Conservation (phyloP, 129 eudicot species). For the Ambrosia trifida region DNA sequence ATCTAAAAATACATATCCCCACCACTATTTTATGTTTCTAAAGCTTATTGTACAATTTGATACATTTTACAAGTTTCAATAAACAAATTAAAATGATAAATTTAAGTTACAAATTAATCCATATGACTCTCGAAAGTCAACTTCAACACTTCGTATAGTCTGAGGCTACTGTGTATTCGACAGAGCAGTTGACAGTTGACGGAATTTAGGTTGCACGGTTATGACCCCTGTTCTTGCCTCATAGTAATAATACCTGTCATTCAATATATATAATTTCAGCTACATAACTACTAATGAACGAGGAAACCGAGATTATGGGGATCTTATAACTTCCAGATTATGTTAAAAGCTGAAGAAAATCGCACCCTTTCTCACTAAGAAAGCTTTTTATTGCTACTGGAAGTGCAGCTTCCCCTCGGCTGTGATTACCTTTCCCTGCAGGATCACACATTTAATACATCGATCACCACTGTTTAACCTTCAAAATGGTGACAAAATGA, state of each 20-base stretch:
- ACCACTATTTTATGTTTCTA: conserved; percentile 14
- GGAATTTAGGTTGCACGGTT: conserved; percentile 71
- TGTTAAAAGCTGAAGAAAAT: not conserved
- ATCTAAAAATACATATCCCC: not conserved
- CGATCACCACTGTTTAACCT: not conserved
- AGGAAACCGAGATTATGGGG: not conserved
- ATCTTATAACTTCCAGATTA: not conserved
- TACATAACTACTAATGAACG: conserved; percentile 7
- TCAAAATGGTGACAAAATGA: not conserved
- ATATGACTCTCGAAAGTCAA: conserved; percentile 3
- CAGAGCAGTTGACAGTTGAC: conserved; percentile 31
- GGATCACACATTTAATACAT: not conserved
- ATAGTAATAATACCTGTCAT: conserved; percentile 68
- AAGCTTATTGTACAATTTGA: conserved; percentile 17
- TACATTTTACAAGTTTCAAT: conserved; percentile 10
- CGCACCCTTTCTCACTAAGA: conserved; percentile 71
- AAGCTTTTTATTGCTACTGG: conserved; percentile 70
- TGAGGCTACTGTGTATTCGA: conserved; percentile 7
- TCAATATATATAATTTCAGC: conserved; percentile 27
- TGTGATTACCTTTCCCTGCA: conserved; percentile 85
- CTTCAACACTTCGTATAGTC: not conserved
- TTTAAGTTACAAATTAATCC: not conserved
- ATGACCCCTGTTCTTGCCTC: conserved; percentile 73
- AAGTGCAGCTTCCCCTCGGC: conserved; percentile 79
- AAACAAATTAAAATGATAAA: not conserved